Conservation (phyloP, 139 green algal genomes). For the Yamagishiella unicocca region DNA sequence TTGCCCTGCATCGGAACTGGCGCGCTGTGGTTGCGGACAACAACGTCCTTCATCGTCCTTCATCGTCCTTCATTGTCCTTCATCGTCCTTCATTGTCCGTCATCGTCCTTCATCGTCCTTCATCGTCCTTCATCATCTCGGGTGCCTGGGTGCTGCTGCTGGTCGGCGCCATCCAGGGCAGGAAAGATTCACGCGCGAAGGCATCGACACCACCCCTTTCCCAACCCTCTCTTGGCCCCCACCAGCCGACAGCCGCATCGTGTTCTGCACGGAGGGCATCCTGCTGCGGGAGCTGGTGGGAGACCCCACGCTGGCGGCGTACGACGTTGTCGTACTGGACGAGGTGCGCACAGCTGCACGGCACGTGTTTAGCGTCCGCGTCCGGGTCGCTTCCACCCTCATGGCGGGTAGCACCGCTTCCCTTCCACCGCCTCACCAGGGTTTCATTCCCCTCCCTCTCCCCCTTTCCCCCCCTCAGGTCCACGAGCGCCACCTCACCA, state of each 20-base stretch:
- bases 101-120: not conserved
- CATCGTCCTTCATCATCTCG: not conserved
- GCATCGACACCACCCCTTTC: not conserved
- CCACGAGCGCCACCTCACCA: slow-evolving; percentile 90
- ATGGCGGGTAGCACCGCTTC: not conserved
- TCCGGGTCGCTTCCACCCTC: not conserved
- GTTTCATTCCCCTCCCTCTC: not conserved
- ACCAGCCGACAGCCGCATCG: slow-evolving; percentile 29
- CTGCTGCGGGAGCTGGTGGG: slow-evolving; percentile 71
- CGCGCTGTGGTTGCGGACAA: not conserved
- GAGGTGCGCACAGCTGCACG: no score
- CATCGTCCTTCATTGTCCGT: no score
- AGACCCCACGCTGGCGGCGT: slow-evolving; percentile 60
- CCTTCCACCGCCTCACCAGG: not conserved
- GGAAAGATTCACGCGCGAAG: no score
- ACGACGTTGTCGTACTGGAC: slow-evolving; percentile 80
- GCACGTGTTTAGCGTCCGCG: not conserved
- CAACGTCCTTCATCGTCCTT: not conserved
- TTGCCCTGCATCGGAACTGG: not conserved
- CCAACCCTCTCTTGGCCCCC: not conserved
- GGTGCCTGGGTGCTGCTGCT: no score
- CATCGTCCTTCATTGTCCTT: no score
- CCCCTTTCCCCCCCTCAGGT: slow-evolving; percentile 68
- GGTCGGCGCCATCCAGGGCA: no score
- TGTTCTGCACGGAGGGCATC: slow-evolving; percentile 71